Evolutionary conservation across 192 early-diverging fungal species (phyloP), one percentile per base, ranked within the genome.

Genomic region (Coemansia reversa): DNA sequence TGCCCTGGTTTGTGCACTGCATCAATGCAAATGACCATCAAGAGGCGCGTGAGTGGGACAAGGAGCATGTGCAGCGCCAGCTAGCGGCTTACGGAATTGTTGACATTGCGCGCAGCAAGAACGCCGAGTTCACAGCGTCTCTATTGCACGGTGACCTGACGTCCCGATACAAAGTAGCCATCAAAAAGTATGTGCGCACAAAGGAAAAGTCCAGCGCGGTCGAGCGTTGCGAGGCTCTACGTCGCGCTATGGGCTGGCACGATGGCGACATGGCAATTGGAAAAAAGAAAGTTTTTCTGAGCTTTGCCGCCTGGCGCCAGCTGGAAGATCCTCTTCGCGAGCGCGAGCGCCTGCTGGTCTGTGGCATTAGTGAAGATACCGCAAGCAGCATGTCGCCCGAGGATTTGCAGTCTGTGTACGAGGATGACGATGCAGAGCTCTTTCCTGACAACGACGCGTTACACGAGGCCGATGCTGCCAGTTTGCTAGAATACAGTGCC

Each of bases 301-400:
- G 85, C 65, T 93, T 94, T 66, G 60, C 30, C 3, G 84, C 85
- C 22, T 98, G 94, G 96, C 86, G 90, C 62, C 82, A 84, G 42
- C 84, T 98, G 18, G 96, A 98, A 73, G 88, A 90, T 59, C 79
- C 78, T 18, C 86, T 98, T 53, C 84, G 89, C n/a, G 85, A 82
- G 47, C 65, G 79, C 20, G 91, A 94, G 65, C 85, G 83, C 24
- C 84, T 82, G 56, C 62, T 81, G 6, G 72, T 69, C 49, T 75
- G 72, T 22, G 78, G 78, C 47, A 63, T 81, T 45, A 70, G 75
- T 33, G 78, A 70, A 12, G 73, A 67, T 24, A 58, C 55, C 4
- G 62, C 69, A 2, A 48, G 55, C 18, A 19, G 47, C 0, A 59
- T 66, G 29, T 55, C 65, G 3, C 69, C 78, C n/a, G 78, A 75